Evolutionary conservation across 2,329 filamentous ascomycete species (phyloP), one percentile per base, ranked within the genome.

Genomic region (Ciborinia camelliae): DNA sequence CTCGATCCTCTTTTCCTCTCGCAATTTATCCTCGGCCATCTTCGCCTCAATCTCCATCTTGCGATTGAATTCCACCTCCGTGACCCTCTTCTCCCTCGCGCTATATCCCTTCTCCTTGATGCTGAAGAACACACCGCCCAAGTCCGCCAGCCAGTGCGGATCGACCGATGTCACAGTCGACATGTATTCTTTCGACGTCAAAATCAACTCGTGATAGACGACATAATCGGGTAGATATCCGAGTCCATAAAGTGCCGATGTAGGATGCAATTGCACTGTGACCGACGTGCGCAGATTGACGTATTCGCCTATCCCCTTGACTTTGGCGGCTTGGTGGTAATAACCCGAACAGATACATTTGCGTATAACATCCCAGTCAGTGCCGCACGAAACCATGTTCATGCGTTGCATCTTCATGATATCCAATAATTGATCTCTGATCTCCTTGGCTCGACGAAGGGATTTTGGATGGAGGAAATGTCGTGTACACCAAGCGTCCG

Each of bases 71-170:
- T 97, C 94, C 20, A 88, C 89, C 79, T 98, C 94, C 0, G 90
- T 94, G 55, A 97, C 86, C 62, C 91, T 85, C 78, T 92, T 94
- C 73, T 97, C 90, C 32, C 91, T 84, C 15, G 89, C 87, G 18
- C 91, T 96, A 75, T 96, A 99, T 1, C 94, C 95, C 78, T 99
- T 99, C 78, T 98, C 94, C 79, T 97, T 97, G 74, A 99, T 85
- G 1, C 90, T 95, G 77, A 98, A 99, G 77, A 99, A 99, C 0
- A 99, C 95, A 1, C 93, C 95, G 41, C 96, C 95, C 7, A 99
- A 82, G 75, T 99, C 95, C 8, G 95, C 95, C 48, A 99, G 85
- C 95, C 95, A 99, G 75, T 96, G 92, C 61, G 95, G 94, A 76
- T 99, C 95, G 1, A 99, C 95, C 1, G 92, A 87, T 5, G 95